Evolutionary conservation across 148 eudicot species (phyloP).

Genomic region (Mesembryanthemum crystallinum): DNA sequence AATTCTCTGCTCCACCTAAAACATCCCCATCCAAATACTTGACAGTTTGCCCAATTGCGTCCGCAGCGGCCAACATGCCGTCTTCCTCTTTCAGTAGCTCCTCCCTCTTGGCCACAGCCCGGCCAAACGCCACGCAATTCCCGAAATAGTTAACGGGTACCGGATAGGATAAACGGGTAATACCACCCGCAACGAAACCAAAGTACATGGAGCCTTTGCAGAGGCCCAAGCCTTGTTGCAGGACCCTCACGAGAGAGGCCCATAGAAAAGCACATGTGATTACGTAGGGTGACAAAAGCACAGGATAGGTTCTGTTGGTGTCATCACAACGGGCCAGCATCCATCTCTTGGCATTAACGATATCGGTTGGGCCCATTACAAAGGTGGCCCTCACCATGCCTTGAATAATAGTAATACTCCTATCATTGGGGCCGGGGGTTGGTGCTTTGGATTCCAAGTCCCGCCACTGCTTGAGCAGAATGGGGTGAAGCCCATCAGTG

Average conservation of each 20-base stretch:
- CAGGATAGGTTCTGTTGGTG: slow-evolving; percentile 17
- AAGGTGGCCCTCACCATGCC: slow-evolving; percentile 43
- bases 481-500: slow-evolving; percentile 25
- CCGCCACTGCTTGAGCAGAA: slow-evolving; percentile 26
- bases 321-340: slow-evolving; percentile 29
- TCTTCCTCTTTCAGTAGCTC: slow-evolving; percentile 33
- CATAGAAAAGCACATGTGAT: slow-evolving; percentile 48
- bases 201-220: slow-evolving; percentile 31
- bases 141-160: slow-evolving; percentile 41
- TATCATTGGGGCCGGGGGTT: no score
- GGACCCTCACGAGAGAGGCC: slow-evolving; percentile 29
- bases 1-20: slow-evolving; percentile 31
- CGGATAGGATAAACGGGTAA: slow-evolving; percentile 34
- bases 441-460: not conserved
- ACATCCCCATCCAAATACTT: slow-evolving; percentile 31
- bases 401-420: no score
- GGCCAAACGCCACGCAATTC: slow-evolving; percentile 40
- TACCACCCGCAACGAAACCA: slow-evolving; percentile 46
- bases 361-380: slow-evolving; percentile 33
- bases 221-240: not conserved
- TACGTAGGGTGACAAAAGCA: slow-evolving; percentile 41
- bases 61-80: slow-evolving; percentile 47
- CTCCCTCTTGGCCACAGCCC: slow-evolving; percentile 19
- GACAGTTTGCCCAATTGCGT: slow-evolving; percentile 36
- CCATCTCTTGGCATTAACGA: slow-evolving; percentile 32